Percentiles rank a stretch among this genome's conserved stretches.
phyloP scores from a whole-genome alignment of 768 basidiomycete genomes.

The Suillus luteus region DNA sequence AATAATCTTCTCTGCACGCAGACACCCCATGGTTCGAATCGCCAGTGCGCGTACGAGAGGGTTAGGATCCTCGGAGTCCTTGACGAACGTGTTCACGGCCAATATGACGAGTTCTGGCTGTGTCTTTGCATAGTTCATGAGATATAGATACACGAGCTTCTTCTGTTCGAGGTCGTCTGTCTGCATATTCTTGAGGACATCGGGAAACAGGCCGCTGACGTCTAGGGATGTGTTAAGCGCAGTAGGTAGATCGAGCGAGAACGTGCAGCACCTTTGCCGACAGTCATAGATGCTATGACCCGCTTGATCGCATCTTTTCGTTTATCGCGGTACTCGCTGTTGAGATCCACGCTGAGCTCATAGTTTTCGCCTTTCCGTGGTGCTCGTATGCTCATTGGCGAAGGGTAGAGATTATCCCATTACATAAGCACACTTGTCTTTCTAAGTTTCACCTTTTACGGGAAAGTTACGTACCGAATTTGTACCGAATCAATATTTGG shows the following conservation, averaged over 20 bases:
- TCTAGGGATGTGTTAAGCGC: conserved; percentile 42
- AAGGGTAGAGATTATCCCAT: conserved; percentile 10
- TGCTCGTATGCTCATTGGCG: conserved; percentile 50
- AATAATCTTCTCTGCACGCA: conserved; percentile 98
- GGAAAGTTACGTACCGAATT: no score
- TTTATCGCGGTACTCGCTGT: conserved; percentile 93
- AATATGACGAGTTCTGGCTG: conserved; percentile 99
- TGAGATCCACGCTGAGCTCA: conserved; percentile 95
- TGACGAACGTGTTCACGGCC: conserved; percentile 98
- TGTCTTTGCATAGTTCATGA: conserved; percentile 99
- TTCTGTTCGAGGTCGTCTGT: conserved; percentile 99
- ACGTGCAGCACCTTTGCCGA: conserved; percentile 81
- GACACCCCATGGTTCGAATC: conserved; percentile 96
- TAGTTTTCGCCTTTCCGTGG: conserved; percentile 90
- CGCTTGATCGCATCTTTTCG: conserved; percentile 98
- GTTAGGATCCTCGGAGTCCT: conserved; percentile 96
- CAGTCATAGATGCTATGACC: conserved; percentile 98
- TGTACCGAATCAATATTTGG: no score
- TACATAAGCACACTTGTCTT: conserved; percentile 1
- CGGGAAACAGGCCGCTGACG: conserved; percentile 93
- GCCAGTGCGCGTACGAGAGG: conserved; percentile 95
- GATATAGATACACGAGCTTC: conserved; percentile 98
- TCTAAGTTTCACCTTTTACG: no score
- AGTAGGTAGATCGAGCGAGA: conserved; percentile 7
- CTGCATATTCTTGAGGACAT: conserved; percentile 99